Conservation (phyloP, 2,329 filamentous ascomycete species). For the Nigrospora sphaerica region DNA sequence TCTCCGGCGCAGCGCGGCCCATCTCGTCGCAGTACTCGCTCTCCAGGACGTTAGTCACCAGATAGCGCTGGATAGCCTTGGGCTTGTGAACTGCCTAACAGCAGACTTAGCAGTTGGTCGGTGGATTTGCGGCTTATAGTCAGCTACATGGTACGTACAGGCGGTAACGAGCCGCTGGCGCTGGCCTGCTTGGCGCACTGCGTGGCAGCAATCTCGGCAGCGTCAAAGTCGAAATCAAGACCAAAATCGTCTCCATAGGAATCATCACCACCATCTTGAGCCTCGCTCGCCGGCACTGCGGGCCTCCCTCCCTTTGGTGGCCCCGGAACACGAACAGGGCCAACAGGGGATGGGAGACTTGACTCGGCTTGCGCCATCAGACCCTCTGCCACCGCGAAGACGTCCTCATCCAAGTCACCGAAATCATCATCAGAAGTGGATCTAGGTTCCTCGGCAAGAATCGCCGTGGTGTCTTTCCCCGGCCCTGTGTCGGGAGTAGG, state of each 20-base stretch:
- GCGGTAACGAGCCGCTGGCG: conserved; percentile 23
- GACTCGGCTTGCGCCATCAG: conserved; percentile 28
- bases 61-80: conserved; percentile 79
- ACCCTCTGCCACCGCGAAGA: conserved; percentile 40
- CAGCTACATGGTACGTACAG: conserved; percentile 42
- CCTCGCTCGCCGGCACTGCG: conserved; percentile 1
- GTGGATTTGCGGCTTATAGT: conserved; percentile 13
- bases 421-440: conserved; percentile 47
- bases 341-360: conserved; percentile 10
- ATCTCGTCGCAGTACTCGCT: conserved; percentile 59
- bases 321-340: conserved; percentile 8
- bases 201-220: conserved; percentile 65
- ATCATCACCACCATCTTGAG: conserved; percentile 30
- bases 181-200: conserved; percentile 43
- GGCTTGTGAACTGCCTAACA: conserved; percentile 59
- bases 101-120: conserved; percentile 52
- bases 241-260: conserved; percentile 69
- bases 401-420: conserved; percentile 58
- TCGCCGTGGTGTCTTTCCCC: conserved; percentile 1
- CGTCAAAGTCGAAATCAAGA: conserved; percentile 67
- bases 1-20: conserved; percentile 57
- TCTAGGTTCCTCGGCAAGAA: conserved; percentile 6
- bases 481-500: conserved; percentile 10
- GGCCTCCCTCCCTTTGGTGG: conserved; percentile 1
- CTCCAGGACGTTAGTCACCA: conserved; percentile 67